A percentile compares a stretch with the other conserved stretches of the same genome.
phyloP scores from a whole-genome alignment of 192 early-diverging fungal genomes.

The Backusella liffmaniae region DNA sequence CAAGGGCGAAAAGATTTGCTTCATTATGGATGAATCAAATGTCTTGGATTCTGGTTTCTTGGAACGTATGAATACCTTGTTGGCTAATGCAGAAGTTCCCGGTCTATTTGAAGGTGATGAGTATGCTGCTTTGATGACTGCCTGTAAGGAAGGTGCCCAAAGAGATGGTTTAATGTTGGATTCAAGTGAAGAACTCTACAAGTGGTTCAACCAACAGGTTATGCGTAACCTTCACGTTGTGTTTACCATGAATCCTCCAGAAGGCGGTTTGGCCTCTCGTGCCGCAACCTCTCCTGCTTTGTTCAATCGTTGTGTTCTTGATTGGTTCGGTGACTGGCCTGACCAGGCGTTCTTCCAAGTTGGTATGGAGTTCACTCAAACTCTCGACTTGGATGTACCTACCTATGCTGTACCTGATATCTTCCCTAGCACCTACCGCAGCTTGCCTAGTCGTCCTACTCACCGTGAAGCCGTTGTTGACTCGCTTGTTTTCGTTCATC shows the following conservation, averaged over 20 bases:
- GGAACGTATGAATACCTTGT: constrained; percentile 99
- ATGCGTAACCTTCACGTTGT: constrained; percentile 97
- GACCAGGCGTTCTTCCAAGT: constrained; percentile 99
- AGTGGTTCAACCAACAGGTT: constrained; percentile 97
- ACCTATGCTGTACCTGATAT: constrained; percentile 64
- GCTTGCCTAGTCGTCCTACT: constrained; percentile 63
- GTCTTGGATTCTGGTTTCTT: constrained; percentile 96
- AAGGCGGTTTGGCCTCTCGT: constrained; percentile 84
- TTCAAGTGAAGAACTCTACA: constrained; percentile 92
- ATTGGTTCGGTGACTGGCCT: constrained; percentile 99
- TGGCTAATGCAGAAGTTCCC: constrained; percentile 98
- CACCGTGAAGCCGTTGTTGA: constrained; percentile 88
- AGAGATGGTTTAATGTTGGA: constrained; percentile 93
- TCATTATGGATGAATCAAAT: constrained; percentile 98
- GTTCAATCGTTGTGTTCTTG: constrained; percentile 99
- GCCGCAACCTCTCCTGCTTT: constrained; percentile 98
- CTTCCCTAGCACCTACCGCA: constrained; percentile 76
- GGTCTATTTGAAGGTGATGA: constrained; percentile 99
- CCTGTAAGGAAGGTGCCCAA: constrained; percentile 91
- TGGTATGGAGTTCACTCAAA: constrained; percentile 91
- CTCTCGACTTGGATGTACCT: constrained; percentile 82
- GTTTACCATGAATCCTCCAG: constrained; percentile 99
- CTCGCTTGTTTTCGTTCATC: constrained; percentile 91
- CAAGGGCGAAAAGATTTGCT: constrained; percentile 97
- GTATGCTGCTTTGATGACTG: constrained; percentile 88